Evolutionary conservation across 495 filamentous ascomycete genomes (phyloP).

Genomic region (Geopyxis carbonaria): DNA sequence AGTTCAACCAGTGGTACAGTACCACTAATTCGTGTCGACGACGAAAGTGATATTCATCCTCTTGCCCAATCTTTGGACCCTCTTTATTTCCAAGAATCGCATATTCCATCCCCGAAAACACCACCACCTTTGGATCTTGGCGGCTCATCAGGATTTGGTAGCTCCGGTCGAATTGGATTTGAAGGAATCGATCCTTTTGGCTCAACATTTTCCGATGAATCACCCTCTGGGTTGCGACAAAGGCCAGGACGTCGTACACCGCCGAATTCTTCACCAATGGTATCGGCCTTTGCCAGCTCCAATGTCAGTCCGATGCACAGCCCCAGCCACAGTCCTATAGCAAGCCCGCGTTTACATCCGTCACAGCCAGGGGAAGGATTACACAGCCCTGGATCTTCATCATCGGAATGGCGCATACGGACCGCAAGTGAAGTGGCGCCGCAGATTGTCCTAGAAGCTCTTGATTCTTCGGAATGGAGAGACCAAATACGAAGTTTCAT

Average conservation of each 20-base stretch:
- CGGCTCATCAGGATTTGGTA: slow-evolving; percentile 3
- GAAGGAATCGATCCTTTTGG: slow-evolving; percentile 13
- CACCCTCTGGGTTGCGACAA: slow-evolving; percentile 12
- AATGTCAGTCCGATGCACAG: slow-evolving; percentile 15
- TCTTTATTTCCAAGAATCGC: slow-evolving; percentile 7
- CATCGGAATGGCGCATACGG: not conserved
- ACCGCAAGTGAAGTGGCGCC: slow-evolving; percentile 14
- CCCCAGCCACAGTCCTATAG: no score
- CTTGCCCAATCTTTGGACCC: slow-evolving; percentile 15
- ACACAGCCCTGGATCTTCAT: slow-evolving; percentile 2
- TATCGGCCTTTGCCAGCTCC: slow-evolving; percentile 15
- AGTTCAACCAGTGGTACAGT: slow-evolving; percentile 33
- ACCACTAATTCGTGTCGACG: slow-evolving; percentile 81
- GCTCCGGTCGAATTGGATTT: slow-evolving; percentile 13
- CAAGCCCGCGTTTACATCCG: slow-evolving; percentile 8
- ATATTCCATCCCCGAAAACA: slow-evolving; percentile 27
- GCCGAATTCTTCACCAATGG: slow-evolving; percentile 13
- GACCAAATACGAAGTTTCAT: slow-evolving; percentile 22
- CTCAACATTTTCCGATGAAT: slow-evolving; percentile 10
- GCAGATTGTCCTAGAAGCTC: slow-evolving; percentile 16
- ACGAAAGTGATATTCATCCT: slow-evolving; percentile 33
- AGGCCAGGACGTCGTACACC: slow-evolving; percentile 12
- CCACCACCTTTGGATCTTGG: slow-evolving; percentile 16
- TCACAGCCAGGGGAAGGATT: slow-evolving; percentile 1
- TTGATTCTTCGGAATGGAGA: slow-evolving; percentile 18